Evolutionary conservation across 2,329 filamentous ascomycete species (phyloP).

Genomic region (Fusarium sp.): DNA sequence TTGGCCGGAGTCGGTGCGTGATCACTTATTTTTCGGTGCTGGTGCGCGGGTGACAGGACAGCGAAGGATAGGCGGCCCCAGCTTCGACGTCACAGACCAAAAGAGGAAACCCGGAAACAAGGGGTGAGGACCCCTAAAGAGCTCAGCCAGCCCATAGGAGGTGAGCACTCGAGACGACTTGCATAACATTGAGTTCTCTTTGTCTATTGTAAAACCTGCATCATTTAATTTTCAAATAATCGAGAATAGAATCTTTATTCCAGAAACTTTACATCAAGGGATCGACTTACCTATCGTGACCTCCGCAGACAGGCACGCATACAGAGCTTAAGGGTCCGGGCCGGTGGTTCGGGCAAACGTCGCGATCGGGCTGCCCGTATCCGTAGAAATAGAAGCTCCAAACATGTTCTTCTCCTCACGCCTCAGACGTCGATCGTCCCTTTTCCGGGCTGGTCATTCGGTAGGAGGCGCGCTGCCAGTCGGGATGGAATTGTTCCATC

Average conservation of each 20-base stretch:
- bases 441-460: slow-evolving; percentile 3
- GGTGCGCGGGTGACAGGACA: not conserved
- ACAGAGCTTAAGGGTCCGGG: slow-evolving; percentile 10
- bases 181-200: not conserved
- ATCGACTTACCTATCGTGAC: not conserved
- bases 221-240: not conserved
- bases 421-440: slow-evolving; percentile 1
- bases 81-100: too few species aligned
- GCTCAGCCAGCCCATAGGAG: too few species aligned
- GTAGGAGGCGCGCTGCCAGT: not conserved
- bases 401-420: slow-evolving; percentile 1
- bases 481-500: not conserved
- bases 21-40: slow-evolving; percentile 37
- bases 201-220: too few species aligned
- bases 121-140: too few species aligned
- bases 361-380: slow-evolving; percentile 3
- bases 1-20: slow-evolving; percentile 41
- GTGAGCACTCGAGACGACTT: not conserved
- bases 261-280: not conserved
- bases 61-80: too few species aligned
- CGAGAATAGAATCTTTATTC: not conserved
- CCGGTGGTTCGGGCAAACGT: slow-evolving; percentile 25
- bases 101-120: too few species aligned
- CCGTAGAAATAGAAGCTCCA: not conserved
- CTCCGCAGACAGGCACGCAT: not conserved